Evolutionary conservation across 495 filamentous ascomycete species (phyloP).

Genomic region (Halenospora varia): DNA sequence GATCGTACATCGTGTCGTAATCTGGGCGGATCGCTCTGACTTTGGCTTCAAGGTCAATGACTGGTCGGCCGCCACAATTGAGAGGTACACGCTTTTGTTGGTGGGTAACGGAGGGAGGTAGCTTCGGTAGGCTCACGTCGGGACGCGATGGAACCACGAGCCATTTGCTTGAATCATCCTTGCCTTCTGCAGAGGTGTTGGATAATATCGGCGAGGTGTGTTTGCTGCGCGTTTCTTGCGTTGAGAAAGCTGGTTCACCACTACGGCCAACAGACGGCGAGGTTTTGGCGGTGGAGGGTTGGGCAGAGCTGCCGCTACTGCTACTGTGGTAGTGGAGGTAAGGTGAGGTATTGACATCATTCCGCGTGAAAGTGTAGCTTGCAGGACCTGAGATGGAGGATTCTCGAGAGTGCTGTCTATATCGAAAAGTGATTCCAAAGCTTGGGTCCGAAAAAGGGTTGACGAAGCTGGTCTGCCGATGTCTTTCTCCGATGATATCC

Average conservation of each 20-base stretch:
- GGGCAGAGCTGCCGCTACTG: neutral
- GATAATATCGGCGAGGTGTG: neutral
- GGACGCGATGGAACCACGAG: neutral
- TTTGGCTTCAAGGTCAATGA: neutral
- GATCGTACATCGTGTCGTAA: neutral
- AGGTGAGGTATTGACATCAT: neutral
- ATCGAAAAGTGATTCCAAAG: conserved; percentile 3
- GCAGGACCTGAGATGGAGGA: neutral
- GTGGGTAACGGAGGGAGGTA: neutral
- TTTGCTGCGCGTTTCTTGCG: neutral
- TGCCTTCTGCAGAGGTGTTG: neutral
- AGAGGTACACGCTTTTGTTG: neutral
- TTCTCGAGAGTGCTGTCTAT: conserved; percentile 1
- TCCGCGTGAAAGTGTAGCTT: neutral
- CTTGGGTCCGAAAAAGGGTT: neutral
- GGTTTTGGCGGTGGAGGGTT: neutral
- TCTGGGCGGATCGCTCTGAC: neutral
- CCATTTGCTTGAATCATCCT: neutral
- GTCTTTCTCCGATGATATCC: neutral
- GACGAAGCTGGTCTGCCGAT: neutral
- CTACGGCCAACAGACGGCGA: neutral
- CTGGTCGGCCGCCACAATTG: neutral
- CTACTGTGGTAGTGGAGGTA: neutral
- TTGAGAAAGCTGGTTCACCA: neutral
- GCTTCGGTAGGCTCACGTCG: neutral